Evolutionary conservation across 305 asterid species (phyloP).

Genomic region (Vinca major): DNA sequence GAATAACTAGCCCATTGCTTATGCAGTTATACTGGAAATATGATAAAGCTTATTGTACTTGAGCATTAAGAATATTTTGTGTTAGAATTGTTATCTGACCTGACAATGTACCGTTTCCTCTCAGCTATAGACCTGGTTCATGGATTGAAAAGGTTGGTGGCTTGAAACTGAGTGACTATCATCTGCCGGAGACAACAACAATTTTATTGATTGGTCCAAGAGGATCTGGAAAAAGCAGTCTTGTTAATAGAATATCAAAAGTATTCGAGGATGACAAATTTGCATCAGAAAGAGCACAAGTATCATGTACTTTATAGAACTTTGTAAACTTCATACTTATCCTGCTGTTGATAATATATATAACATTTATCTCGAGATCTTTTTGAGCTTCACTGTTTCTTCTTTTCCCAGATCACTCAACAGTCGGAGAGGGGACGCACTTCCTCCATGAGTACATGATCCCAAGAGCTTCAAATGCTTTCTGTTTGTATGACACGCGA

Average conservation of each 20-base stretch:
- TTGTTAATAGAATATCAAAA: constrained; percentile 54
- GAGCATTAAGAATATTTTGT: neutral
- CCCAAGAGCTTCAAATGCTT: constrained; percentile 49
- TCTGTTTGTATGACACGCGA: constrained; percentile 65
- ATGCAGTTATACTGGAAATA: neutral
- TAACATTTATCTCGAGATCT: neutral
- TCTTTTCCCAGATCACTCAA: constrained; percentile 32
- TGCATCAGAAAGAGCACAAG: constrained; percentile 69
- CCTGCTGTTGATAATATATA: neutral
- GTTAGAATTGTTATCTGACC: neutral
- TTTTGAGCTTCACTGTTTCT: neutral
- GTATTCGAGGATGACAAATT: constrained; percentile 36
- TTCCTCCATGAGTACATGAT: constrained; percentile 52
- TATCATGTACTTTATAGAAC: constrained; percentile 36
- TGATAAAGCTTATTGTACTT: neutral
- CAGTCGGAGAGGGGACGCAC: constrained; percentile 50
- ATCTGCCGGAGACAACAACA: constrained; percentile 40
- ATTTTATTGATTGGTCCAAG: constrained; percentile 60
- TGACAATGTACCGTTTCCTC: constrained; percentile 9
- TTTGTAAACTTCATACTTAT: neutral
- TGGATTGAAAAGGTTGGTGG: constrained; percentile 45
- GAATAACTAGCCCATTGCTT: neutral
- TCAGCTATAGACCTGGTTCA: constrained; percentile 72
- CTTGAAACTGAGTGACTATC: constrained; percentile 18
- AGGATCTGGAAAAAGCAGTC: constrained; percentile 83